Percentiles rank a stretch among this genome's conserved stretches.
Conservation (phyloP, 345 rosid species). For the Pistacia integerrima region DNA sequence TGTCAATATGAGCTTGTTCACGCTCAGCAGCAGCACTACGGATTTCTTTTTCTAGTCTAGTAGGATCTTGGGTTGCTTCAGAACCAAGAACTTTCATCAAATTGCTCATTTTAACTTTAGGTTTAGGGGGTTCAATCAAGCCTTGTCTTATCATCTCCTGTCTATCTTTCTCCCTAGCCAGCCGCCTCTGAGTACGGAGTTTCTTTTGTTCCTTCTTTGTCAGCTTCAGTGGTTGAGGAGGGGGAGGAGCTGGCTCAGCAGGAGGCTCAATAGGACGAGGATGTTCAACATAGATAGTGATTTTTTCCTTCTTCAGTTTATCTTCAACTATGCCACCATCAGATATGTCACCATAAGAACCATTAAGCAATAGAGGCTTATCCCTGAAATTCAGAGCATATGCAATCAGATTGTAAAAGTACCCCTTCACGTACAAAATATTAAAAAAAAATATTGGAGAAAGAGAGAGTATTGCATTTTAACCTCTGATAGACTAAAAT, state of each 20-base stretch:
- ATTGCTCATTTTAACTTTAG: slow-evolving; percentile 94
- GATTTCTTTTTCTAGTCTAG: slow-evolving; percentile 90
- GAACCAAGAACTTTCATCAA: slow-evolving; percentile 95
- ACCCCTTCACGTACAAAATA: no score
- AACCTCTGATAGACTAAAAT: no score
- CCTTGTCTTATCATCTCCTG: slow-evolving; percentile 99
- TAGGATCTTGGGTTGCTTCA: slow-evolving; percentile 99
- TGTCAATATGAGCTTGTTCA: slow-evolving; percentile 95
- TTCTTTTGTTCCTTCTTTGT: slow-evolving; percentile 98
- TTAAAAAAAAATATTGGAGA: not conserved
- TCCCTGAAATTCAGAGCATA: slow-evolving; percentile 58
- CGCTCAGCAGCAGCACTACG: slow-evolving; percentile 96
- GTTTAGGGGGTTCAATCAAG: slow-evolving; percentile 83
- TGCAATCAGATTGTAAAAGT: not conserved
- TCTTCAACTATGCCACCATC: slow-evolving; percentile 39
- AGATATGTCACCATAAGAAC: slow-evolving; percentile 56
- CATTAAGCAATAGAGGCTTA: slow-evolving; percentile 50
- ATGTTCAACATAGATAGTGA: slow-evolving; percentile 84
- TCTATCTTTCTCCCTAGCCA: slow-evolving; percentile 87
- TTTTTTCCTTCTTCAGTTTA: slow-evolving; percentile 70
- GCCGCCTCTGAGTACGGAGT: slow-evolving; percentile 87
- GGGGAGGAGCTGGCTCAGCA: slow-evolving; percentile 93
- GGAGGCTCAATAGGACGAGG: slow-evolving; percentile 95
- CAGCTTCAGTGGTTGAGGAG: slow-evolving; percentile 89
- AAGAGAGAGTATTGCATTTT: no score